phyloP scores from a whole-genome alignment of 768 basidiomycete genomes.

The Boletus speciosus region DNA sequence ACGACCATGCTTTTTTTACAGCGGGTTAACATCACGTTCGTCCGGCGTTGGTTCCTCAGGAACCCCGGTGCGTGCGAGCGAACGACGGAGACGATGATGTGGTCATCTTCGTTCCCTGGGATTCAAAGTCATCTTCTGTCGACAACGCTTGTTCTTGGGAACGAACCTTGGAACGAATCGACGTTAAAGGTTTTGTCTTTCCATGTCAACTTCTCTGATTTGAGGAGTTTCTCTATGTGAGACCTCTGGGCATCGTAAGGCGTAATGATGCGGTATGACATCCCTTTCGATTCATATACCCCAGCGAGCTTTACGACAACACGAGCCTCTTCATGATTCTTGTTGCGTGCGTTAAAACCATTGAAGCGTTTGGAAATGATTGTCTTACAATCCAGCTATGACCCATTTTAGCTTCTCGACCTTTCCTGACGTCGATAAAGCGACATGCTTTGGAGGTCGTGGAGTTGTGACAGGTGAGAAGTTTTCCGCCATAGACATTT shows the following conservation, averaged over 20 bases:
- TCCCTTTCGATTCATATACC: constrained; percentile 43
- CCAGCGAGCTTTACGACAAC: constrained; percentile 52
- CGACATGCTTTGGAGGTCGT: constrained; percentile 31
- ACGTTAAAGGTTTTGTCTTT: constrained; percentile 71
- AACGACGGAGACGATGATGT: constrained; percentile 68
- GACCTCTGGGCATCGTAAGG: constrained; percentile 74
- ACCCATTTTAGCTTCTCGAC: constrained; percentile 26
- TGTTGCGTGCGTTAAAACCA: constrained; percentile 4
- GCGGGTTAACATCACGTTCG: constrained; percentile 83
- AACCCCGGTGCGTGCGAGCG: constrained; percentile 61
- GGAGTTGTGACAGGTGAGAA: constrained; percentile 53
- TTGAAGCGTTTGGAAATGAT: not conserved
- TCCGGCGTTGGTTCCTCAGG: constrained; percentile 55
- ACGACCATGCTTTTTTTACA: constrained; percentile 76
- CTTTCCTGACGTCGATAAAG: constrained; percentile 39
- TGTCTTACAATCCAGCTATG: constrained; percentile 37
- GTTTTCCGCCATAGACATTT: constrained; percentile 55
- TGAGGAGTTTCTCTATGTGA: constrained; percentile 53
- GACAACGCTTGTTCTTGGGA: not conserved
- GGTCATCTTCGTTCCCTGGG: constrained; percentile 77
- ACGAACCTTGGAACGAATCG: constrained; percentile 75
- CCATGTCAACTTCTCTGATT: constrained; percentile 46
- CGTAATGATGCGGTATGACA: constrained; percentile 64
- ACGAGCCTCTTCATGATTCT: constrained; percentile 61
- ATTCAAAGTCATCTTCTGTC: constrained; percentile 9